A percentile compares a stretch with the other conserved stretches of the same genome.
Evolutionary conservation across 805 yeast species (phyloP).

Genomic region (Zygosaccharomyces lentus): DNA sequence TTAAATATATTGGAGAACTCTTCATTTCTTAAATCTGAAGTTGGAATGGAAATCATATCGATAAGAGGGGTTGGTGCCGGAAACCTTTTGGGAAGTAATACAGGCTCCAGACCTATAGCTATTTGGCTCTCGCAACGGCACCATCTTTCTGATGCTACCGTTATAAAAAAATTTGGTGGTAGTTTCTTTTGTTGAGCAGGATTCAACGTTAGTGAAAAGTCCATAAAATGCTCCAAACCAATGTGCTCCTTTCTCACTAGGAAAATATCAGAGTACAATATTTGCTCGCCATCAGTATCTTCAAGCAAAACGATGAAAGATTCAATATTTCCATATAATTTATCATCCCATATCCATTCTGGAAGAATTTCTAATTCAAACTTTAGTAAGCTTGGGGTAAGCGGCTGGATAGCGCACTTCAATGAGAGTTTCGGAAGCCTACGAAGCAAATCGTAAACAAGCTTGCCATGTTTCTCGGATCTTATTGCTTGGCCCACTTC

Average conservation of each 20-base stretch:
- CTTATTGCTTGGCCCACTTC: constrained; percentile 80
- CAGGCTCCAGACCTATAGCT: constrained; percentile 45
- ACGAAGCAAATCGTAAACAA: constrained; percentile 53
- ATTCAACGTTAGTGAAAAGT: constrained; percentile 50
- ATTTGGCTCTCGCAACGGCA: constrained; percentile 61
- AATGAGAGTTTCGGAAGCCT: constrained; percentile 70
- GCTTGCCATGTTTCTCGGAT: constrained; percentile 60
- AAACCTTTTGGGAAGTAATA: constrained; percentile 30
- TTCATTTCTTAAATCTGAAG: constrained; percentile 43
- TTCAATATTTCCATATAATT: constrained; percentile 60
- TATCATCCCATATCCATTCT: constrained; percentile 71
- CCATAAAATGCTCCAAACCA: constrained; percentile 53
- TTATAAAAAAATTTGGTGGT: constrained; percentile 73
- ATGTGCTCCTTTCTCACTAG: constrained; percentile 47
- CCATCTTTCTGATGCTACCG: constrained; percentile 80
- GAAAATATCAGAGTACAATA: constrained; percentile 57
- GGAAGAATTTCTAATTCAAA: constrained; percentile 67
- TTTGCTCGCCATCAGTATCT: constrained; percentile 75
- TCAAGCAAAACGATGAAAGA: constrained; percentile 69
- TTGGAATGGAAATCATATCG: constrained; percentile 43
- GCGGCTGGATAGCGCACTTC: constrained; percentile 65
- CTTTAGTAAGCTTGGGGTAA: constrained; percentile 62
- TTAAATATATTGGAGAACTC: constrained; percentile 45
- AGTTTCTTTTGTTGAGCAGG: constrained; percentile 23
- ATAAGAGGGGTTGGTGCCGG: constrained; percentile 26